Base-by-base conservation (phyloP, 768 basidiomycete genomes). In the Pleurotus eryngii region DNA sequence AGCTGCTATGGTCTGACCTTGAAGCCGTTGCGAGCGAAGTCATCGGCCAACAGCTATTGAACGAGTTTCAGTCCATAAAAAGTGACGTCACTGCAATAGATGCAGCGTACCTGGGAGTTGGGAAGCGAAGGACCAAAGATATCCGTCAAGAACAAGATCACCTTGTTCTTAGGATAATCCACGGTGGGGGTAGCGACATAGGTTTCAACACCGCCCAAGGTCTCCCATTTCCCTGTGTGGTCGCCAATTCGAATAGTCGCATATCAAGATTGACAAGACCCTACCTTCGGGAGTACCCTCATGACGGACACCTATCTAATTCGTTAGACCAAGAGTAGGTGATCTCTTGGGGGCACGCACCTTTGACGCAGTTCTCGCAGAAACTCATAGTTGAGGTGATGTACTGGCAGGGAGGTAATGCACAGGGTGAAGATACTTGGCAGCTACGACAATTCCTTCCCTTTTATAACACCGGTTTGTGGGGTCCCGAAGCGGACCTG, bases 331-430 rank as follows among this genome's bases (percentile, higher is more conserved):
- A 5, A 3, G 11, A 30, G 24, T 30, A 48, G 35, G 24, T 4
- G 11, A 24, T 14, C 3, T 14, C 18, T 30, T 18, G 22, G 4
- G 4, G 14, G 39, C 40, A 49, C 70, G 38, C 58, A 76, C 81
- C 79, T 61, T 67, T 68, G 42, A 81, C 47, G 56, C 82, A 83
- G 60, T 81, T 62, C 56, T 70, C 63, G 68, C 81, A 83, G 60
- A 82, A 72, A 67, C 77, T 78, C 81, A 83, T 83, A 9, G 48
- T 46, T 17, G 40, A 46, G 55, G 15, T 56, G 42, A 18, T n/a
- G 14, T 15, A 35, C 26, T 9, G 30, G 30, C 9, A 35, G 30
- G 9, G 30, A 35, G 30, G 9, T 35, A 11, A 35, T 35, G 3
- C 30, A 35, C 30, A 11, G 30, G 11, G 30, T 9, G 30, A 35